Evolutionary conservation across 768 basidiomycete genomes (phyloP), one percentile per base, ranked within the genome.

Genomic region (Melanogaster broomeanus): DNA sequence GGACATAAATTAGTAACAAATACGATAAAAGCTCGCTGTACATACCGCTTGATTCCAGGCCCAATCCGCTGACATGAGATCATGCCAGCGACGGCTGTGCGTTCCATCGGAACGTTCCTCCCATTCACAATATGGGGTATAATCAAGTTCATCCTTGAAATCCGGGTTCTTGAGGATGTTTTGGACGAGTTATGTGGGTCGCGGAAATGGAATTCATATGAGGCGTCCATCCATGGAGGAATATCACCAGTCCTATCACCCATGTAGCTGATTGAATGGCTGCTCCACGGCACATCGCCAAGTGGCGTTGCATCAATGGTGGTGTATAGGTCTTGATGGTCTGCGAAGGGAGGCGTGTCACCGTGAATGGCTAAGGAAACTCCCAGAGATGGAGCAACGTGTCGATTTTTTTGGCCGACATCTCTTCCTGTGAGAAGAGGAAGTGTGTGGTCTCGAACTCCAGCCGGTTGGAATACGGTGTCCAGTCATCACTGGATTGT

Each of bases 231-330:
- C 67, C 66, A 69, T 2, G 62, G 62, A 13, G 33, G 21, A 12
- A 52, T 41, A 0, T 49, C 53, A 11, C 53, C 49, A 3, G 51
- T 37, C 8, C 51, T 22, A 3, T 45, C 41, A 2, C 64, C 65
- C 1, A 42, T 50, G 37, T 71, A 74, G 3, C 48, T 37, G 6
- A 71, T 34, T 3, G 56, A 44, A 49, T 76, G 69, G 0, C 54
- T 60, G 13, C 67, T 25, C 75, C 75, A 78, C 0, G 72, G 61
- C 18, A 64, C 62, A 38, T 70, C 69, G 13, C 75, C 74, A 42
- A 64, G 40, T 7, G 46, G 45, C 16, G 67, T 74, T 0, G 49
- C 34, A 42, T 77, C 72, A 25, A 78, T 76, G 0, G 58, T 64
- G 0, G 31, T 34, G 33, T 71, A 66, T 5, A 76, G 40, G 31